Percentiles rank a stretch among this genome's conserved stretches.
Evolutionary conservation across 139 green algal genomes (phyloP).

Genomic region (Chlamydomonas sp.): DNA sequence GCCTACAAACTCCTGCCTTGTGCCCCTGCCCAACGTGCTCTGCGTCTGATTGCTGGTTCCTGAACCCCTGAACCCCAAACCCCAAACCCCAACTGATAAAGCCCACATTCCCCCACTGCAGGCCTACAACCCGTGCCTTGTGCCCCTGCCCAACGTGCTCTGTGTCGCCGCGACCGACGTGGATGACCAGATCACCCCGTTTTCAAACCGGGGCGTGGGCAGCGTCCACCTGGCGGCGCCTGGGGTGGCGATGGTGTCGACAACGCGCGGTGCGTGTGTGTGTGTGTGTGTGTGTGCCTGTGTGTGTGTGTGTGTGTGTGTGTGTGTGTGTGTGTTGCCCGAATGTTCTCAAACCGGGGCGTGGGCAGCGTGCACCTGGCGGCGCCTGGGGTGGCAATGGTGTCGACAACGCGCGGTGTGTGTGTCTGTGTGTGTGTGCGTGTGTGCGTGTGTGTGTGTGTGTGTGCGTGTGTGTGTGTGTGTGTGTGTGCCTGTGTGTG

Average conservation of each 20-base stretch:
- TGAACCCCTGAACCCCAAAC: too few relatives aligned
- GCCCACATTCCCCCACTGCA: too few relatives aligned
- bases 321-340: too few relatives aligned
- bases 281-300: too few relatives aligned
- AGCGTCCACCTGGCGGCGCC: constrained; percentile 14
- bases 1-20: too few relatives aligned
- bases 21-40: too few relatives aligned
- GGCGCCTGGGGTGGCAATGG: constrained; percentile 4
- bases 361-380: constrained; percentile 5
- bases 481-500: too few relatives aligned
- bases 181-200: constrained; percentile 1
- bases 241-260: background rate
- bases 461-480: too few relatives aligned
- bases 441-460: too few relatives aligned
- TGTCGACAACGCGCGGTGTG: background rate
- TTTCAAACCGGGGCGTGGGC: background rate
- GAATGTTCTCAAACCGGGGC: constrained; percentile 9
- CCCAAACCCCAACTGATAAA: too few relatives aligned
- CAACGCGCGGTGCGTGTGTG: background rate
- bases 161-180: constrained; percentile 13
- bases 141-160: constrained; percentile 17
- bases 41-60: too few relatives aligned
- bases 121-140: constrained; percentile 19
- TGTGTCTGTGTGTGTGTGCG: background rate
- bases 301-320: too few relatives aligned